Conservation (phyloP, 129 eudicot species). For the Deinandra increscens region DNA sequence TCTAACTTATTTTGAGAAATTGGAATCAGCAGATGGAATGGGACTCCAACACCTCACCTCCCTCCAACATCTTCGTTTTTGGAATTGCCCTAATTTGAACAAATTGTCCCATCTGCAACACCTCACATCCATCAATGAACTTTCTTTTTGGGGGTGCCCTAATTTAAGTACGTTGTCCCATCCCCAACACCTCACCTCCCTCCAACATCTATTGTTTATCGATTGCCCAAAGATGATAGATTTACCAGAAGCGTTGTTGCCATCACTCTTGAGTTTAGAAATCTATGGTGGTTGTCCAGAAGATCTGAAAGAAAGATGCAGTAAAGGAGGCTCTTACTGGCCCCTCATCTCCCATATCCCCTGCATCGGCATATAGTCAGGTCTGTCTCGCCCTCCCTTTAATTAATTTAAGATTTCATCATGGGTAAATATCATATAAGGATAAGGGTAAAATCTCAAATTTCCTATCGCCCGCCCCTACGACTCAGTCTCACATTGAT, state of each 20-base stretch:
- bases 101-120: background rate
- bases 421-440: no score
- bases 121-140: no score
- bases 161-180: no score
- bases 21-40: slow-evolving; percentile 13
- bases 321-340: slow-evolving; percentile 10
- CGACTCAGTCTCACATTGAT: no score
- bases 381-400: no score
- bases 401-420: no score
- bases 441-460: no score
- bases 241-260: slow-evolving; percentile 20
- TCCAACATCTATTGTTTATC: background rate
- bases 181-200: no score
- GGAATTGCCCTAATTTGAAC: no score
- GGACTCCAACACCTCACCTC: slow-evolving; percentile 25
- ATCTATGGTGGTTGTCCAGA: slow-evolving; percentile 23
- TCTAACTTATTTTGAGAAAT: background rate
- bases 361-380: no score
- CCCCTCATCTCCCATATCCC: slow-evolving; percentile 21
- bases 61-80: background rate
- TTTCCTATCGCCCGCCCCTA: no score
- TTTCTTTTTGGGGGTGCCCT: no score
- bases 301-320: background rate
- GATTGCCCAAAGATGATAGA: slow-evolving; percentile 8
- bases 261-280: slow-evolving; percentile 11